A percentile compares a stretch with the other conserved stretches of the same genome.
phyloP scores from a whole-genome alignment of 164 flowering plant genomes.

The Euptelea pleiosperma region DNA sequence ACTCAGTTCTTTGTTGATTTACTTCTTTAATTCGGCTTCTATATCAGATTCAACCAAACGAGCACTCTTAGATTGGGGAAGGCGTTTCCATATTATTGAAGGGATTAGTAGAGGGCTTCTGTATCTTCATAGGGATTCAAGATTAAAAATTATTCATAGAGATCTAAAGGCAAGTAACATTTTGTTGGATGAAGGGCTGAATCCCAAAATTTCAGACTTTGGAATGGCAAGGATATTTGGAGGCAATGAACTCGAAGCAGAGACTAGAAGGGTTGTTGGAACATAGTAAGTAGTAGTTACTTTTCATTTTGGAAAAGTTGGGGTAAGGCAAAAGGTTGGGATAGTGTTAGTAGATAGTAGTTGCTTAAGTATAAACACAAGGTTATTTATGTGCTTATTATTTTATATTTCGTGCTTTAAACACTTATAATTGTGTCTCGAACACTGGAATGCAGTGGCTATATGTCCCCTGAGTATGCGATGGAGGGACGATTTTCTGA shows the following conservation, averaged over 20 bases:
- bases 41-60: background rate
- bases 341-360: too few relatives aligned
- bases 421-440: too few relatives aligned
- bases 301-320: too few relatives aligned
- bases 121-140: constrained; percentile 9
- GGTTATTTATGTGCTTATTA: too few relatives aligned
- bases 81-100: constrained; percentile 7
- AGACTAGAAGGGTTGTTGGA: constrained; percentile 9
- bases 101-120: constrained; percentile 10
- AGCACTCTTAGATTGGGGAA: constrained; percentile 6
- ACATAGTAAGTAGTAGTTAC: constrained; percentile 9
- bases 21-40: background rate
- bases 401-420: too few relatives aligned
- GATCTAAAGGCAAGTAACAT: constrained; percentile 10
- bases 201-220: constrained; percentile 12
- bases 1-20: too few relatives aligned
- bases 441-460: too few relatives aligned
- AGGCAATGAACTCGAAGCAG: constrained; percentile 5
- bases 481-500: too few relatives aligned
- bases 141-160: constrained; percentile 9
- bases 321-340: too few relatives aligned
- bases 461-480: too few relatives aligned
- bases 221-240: constrained; percentile 14
- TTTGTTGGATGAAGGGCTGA: constrained; percentile 4
- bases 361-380: too few relatives aligned